Base-by-base conservation (phyloP, 2,329 filamentous ascomycete genomes). In the Scopulariopsis brevicaulis region DNA sequence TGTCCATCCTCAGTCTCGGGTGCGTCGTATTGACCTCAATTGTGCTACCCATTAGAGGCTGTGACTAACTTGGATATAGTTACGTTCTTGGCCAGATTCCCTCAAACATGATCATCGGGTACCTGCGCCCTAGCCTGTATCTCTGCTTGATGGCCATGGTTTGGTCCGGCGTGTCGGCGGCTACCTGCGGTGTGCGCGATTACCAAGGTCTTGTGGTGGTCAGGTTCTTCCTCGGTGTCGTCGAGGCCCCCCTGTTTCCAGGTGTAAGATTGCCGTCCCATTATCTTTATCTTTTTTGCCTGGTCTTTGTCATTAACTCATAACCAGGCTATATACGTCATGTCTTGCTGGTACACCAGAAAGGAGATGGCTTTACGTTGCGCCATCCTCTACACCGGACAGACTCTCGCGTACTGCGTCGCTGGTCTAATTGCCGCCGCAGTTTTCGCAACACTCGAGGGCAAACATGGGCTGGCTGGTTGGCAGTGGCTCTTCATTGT, bases 401-500 rank as follows among this genome's bases (percentile, higher is more conserved):
- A 65, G 50, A 61, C 62, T 4, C 59, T 67, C 0, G 65, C 65
- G 4, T 62, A 62, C 1, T 64, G 62, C 12, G 61, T 61, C 10
- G 63, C 65, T 0, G 65, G 65, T 1, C 61, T 66, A 1, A 64
- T 67, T 34, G 65, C 65, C 0, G 65, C 65, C 1, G 64, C 62
- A 0, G 60, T 66, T 2, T 63, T 63, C 1, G 60, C 64, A 0
- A 62, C 59, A 0, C 63, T 66, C 1, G 63, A 64, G 14, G 60
- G 60, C 0, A 58, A 55, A 1, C 58, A 61, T 20, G 70, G 71
- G 1, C 60, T 74, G 14, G 63, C 64, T 14, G 72, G 70, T 1
- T 75, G 73, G 73, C 66, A 67, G 58, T 75, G 72, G 72, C 63
- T 74, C 0, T 74, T 74, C 57, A 70, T 74, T 20, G 66, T 75